phyloP scores from a whole-genome alignment of 352 stramenopile species.

The Albugo candida region DNA sequence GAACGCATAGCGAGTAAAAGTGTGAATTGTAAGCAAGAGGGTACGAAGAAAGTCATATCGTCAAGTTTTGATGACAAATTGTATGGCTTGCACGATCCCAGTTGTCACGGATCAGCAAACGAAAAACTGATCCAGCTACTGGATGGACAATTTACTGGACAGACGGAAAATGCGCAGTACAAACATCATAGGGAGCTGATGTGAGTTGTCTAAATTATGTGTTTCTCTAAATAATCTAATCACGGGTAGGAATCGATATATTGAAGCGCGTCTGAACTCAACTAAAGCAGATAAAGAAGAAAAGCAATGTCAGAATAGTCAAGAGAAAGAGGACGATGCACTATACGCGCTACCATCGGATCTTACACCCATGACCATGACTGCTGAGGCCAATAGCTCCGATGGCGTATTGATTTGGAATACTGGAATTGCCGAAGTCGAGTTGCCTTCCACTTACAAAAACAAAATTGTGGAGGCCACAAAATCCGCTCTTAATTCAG shows the following conservation, averaged over 20 bases:
- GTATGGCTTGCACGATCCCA: slow-evolving; percentile 56
- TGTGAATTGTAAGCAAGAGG: slow-evolving; percentile 7
- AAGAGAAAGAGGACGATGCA: slow-evolving; percentile 26
- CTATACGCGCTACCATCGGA: slow-evolving; percentile 44
- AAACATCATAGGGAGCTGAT: slow-evolving; percentile 63
- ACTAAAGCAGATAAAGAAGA: slow-evolving; percentile 10
- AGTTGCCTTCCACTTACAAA: slow-evolving; percentile 30
- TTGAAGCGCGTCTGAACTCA: slow-evolving; percentile 50
- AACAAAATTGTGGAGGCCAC: slow-evolving; percentile 33
- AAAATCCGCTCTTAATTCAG: slow-evolving; percentile 17
- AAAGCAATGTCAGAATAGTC: not conserved
- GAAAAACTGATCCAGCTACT: slow-evolving; percentile 57
- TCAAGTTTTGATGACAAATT: slow-evolving; percentile 4
- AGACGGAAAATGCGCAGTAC: slow-evolving; percentile 30
- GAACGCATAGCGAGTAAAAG: slow-evolving; percentile 14
- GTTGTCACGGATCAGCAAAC: slow-evolving; percentile 37
- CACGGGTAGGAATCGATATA: slow-evolving; percentile 45
- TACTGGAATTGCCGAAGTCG: slow-evolving; percentile 61
- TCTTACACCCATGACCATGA: slow-evolving; percentile 11
- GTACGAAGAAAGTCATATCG: slow-evolving; percentile 5
- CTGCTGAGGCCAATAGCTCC: slow-evolving; percentile 14
- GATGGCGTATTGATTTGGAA: slow-evolving; percentile 54
- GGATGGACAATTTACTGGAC: slow-evolving; percentile 62
- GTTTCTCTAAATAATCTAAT: not conserved
- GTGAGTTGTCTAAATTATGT: slow-evolving; percentile 8